Evolutionary conservation across 352 stramenopile genomes (phyloP).

Genomic region (Globisporangium okanoganense): DNA sequence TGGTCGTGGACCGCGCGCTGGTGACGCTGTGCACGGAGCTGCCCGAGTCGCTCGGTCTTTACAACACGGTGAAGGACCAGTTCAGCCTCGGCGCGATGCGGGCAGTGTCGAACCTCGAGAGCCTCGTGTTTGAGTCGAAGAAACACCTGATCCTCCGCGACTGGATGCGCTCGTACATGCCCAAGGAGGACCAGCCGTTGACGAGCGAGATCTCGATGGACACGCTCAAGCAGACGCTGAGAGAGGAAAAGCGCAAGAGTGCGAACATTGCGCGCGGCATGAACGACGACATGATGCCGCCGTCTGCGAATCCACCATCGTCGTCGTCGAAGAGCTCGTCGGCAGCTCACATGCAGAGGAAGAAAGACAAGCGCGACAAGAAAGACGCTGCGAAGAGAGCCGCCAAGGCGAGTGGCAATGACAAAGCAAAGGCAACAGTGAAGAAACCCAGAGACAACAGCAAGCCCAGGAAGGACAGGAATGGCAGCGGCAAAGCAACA

Average conservation of each 20-base stretch:
- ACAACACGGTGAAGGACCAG: slow-evolving; percentile 73
- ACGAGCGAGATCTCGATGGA: slow-evolving; percentile 56
- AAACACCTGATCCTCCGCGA: slow-evolving; percentile 67
- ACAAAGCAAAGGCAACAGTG: slow-evolving; percentile 16
- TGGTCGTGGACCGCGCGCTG: slow-evolving; percentile 72
- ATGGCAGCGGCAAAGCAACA: slow-evolving; percentile 6
- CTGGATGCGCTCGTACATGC: slow-evolving; percentile 70
- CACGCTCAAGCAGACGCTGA: slow-evolving; percentile 37
- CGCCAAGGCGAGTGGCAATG: slow-evolving; percentile 1
- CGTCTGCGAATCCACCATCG: background rate
- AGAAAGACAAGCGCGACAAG: slow-evolving; percentile 23
- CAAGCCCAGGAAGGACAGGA: slow-evolving; percentile 11
- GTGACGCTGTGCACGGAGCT: slow-evolving; percentile 74
- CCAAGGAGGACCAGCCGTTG: slow-evolving; percentile 46
- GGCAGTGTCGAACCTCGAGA: slow-evolving; percentile 46
- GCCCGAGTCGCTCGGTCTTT: slow-evolving; percentile 73
- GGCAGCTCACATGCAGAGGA: slow-evolving; percentile 12
- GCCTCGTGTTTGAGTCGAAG: slow-evolving; percentile 44
- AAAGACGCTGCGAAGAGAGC: slow-evolving; percentile 7
- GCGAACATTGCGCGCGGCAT: slow-evolving; percentile 34
- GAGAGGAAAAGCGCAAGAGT: slow-evolving; percentile 45
- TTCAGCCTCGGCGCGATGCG: slow-evolving; percentile 56
- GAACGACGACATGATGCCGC: slow-evolving; percentile 37
- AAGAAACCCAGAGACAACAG: slow-evolving; percentile 7
- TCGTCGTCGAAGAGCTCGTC: slow-evolving; percentile 4